phyloP scores from a whole-genome alignment of 768 basidiomycete species.

The Mycena haematopus region DNA sequence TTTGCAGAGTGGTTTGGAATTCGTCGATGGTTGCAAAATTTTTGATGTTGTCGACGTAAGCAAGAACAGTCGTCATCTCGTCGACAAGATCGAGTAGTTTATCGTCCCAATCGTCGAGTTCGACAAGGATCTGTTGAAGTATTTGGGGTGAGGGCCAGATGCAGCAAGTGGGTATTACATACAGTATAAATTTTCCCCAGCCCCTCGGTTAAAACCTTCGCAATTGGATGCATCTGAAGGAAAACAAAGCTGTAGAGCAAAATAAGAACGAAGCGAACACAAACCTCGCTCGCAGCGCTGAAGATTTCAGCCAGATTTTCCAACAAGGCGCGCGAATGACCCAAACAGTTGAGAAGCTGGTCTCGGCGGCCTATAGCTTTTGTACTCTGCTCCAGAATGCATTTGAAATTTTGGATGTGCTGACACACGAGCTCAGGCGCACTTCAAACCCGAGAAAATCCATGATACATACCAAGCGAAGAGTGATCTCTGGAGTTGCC shows the following conservation, averaged over 20 bases:
- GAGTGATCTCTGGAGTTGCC: conserved; percentile 9
- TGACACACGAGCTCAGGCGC: not conserved
- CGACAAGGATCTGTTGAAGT: not conserved
- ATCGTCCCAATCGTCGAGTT: conserved; percentile 18
- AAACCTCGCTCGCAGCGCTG: conserved; percentile 14
- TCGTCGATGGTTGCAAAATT: not conserved
- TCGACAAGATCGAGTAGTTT: conserved; percentile 17
- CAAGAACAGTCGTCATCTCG: conserved; percentile 12
- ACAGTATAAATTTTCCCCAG: conserved; percentile 13
- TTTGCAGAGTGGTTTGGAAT: not conserved
- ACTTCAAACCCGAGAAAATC: no score
- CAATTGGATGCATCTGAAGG: conserved; percentile 10
- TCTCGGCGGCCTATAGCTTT: not conserved
- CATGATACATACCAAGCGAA: conserved; percentile 11
- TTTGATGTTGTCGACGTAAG: conserved; percentile 5
- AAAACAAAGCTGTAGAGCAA: not conserved
- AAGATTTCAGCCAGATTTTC: not conserved
- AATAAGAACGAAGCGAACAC: not conserved
- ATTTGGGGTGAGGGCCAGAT: not conserved
- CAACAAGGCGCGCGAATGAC: conserved; percentile 1
- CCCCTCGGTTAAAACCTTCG: conserved; percentile 4
- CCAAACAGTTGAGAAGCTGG: conserved; percentile 7
- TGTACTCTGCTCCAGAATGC: conserved; percentile 3
- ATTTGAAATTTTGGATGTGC: not conserved
- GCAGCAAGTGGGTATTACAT: not conserved